Evolutionary conservation across 495 filamentous ascomycete genomes (phyloP).

Genomic region (Talaromyces nanjingensis): DNA sequence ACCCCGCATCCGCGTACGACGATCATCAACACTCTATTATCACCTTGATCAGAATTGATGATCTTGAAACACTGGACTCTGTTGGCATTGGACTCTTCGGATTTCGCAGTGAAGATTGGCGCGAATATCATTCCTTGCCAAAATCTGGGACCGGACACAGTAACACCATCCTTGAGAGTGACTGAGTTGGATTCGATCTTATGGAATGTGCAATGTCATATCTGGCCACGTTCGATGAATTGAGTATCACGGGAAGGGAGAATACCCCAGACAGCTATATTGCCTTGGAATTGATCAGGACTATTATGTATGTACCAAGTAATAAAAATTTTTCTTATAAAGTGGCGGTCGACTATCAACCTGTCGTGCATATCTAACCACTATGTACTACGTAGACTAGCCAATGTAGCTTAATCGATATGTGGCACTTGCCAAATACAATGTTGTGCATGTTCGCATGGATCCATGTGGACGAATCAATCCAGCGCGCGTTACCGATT

Average conservation of each 20-base stretch:
- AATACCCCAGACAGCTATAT: not conserved
- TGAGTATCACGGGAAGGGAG: too few species aligned
- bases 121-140: too few species aligned
- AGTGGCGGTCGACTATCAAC: not conserved
- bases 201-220: too few species aligned
- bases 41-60: not conserved
- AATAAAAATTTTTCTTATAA: not conserved
- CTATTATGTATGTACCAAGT: not conserved
- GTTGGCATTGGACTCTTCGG: too few species aligned
- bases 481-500: not conserved
- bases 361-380: not conserved
- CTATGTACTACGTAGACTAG: not conserved
- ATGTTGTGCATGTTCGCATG: not conserved
- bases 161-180: not conserved
- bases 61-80: not conserved
- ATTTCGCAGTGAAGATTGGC: not conserved
- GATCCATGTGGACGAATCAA: not conserved
- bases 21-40: not conserved
- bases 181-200: not conserved
- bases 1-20: not conserved
- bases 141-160: not conserved
- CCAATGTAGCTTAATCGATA: not conserved
- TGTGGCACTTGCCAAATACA: not conserved
- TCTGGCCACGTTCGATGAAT: too few species aligned
- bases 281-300: not conserved